phyloP scores from a whole-genome alignment of 2,329 filamentous ascomycete genomes.

The Alternaria novae-zelandiae region DNA sequence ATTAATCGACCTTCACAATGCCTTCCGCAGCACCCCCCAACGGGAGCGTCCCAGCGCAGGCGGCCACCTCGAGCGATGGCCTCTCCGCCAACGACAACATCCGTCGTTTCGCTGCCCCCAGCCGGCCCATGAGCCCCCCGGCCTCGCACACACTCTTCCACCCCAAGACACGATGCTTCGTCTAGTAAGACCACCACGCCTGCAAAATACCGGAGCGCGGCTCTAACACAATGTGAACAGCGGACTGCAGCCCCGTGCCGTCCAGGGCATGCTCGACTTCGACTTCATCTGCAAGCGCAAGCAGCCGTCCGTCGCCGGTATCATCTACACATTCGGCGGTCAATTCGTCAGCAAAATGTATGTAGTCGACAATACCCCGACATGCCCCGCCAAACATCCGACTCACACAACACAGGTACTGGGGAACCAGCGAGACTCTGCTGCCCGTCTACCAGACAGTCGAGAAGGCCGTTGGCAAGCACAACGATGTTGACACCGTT shows the following conservation, averaged over 20 bases:
- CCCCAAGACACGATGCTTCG: constrained; percentile 99
- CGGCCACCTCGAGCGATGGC: constrained; percentile 39
- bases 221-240: constrained; percentile 49
- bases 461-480: constrained; percentile 91
- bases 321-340: constrained; percentile 99
- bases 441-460: constrained; percentile 97
- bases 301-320: constrained; percentile 94
- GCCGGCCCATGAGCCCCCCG: constrained; percentile 87
- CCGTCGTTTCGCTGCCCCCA: constrained; percentile 91
- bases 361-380: constrained; percentile 38
- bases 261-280: constrained; percentile 81
- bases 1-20: constrained; percentile 47
- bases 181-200: constrained; percentile 69
- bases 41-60: constrained; percentile 40
- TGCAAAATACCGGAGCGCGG: constrained; percentile 1
- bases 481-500: constrained; percentile 94
- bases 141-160: constrained; percentile 93
- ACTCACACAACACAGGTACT: constrained; percentile 68
- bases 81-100: constrained; percentile 97
- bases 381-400: constrained; percentile 12
- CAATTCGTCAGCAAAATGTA: constrained; percentile 99
- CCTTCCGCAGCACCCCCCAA: constrained; percentile 50
- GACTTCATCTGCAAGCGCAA: constrained; percentile 99
- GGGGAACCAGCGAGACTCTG: constrained; percentile 98
- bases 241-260: constrained; percentile 87